Base-by-base conservation (phyloP, 1,284 basidiomycete genomes). In the Cronartium quercuum region DNA sequence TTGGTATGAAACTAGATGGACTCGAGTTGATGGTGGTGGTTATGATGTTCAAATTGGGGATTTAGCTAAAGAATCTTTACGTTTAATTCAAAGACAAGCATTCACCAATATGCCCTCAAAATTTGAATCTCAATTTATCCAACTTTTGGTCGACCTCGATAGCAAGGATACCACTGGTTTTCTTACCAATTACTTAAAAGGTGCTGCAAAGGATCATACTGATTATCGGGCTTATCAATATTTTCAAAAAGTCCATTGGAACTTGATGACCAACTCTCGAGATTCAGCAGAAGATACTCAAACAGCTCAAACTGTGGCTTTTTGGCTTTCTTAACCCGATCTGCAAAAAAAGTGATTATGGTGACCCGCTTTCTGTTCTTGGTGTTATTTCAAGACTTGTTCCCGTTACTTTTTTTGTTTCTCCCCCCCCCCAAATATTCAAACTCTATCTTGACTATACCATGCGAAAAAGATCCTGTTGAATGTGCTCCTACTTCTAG, bases 41-140 rank as follows among this genome's bases (percentile, higher is more conserved):
- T 55, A 55, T 55, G 51, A 55, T 55, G 51, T 55, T 18, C n/a
- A 55, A 21, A 55, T 55, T 55, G 51, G n/a, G 29, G 51, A 55
- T 10, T 55, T 55, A 24, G 51, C 51, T 55, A 55, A 55, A 55
- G 51, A 55, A 6, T 55, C 51, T 55, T n/a, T 55, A 12, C n/a
- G n/a, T 55, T 21, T 55, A 24, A 55, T 55, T 21, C 3, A 55
- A 55, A 55, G 51, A 21, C 51, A 55, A 55, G 51, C 51, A 7
- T 55, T 55, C 29, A 24, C 51, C n/a, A 18, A 55, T 55, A 55
- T 55, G 51, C 51, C 51, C 29, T 21, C 5, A 55, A 24, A 24
- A 55, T 24, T 55, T 55, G 51, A 55, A 21, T 21, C 51, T 55
- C n/a, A 55, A 55, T 55, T 55, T 55, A 24, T 55, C 29, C 51